Conservation (phyloP, 1,139 yeast species). For the Blastobotrys indianensis region DNA sequence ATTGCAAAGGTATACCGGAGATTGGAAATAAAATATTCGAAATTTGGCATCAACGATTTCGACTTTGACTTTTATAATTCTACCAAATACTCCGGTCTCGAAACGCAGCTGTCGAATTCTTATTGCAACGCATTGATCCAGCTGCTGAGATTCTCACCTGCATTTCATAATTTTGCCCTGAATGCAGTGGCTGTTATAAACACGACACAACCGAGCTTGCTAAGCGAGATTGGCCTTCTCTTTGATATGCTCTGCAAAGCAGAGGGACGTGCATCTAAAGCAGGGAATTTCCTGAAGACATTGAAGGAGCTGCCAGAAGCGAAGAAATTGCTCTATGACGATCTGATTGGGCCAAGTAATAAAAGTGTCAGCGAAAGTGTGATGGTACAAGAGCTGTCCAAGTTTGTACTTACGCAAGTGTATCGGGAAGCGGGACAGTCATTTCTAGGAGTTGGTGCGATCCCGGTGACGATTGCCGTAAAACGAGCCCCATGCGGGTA, state of each 20-base stretch:
- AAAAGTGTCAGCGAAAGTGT: conserved; percentile 26
- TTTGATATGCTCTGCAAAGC: conserved; percentile 90
- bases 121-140: conserved; percentile 79
- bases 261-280: conserved; percentile 61
- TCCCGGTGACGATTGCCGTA: conserved; percentile 16
- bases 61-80: conserved; percentile 81
- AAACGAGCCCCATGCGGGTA: conserved; percentile 20
- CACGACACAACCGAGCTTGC: conserved; percentile 40
- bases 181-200: conserved; percentile 41
- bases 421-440: conserved; percentile 1
- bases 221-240: conserved; percentile 80
- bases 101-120: conserved; percentile 76
- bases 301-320: conserved; percentile 40
- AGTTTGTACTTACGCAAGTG: conserved; percentile 50
- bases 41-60: conserved; percentile 90
- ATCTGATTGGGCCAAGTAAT: conserved; percentile 21
- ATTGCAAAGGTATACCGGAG: conserved; percentile 71
- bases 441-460: conserved; percentile 7
- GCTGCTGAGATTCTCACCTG: conserved; percentile 71
- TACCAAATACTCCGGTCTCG: conserved; percentile 78
- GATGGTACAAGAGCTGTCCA: conserved; percentile 51
- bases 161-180: conserved; percentile 59
- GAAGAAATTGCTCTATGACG: conserved; percentile 47
- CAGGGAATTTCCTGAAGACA: conserved; percentile 59
- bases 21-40: conserved; percentile 75